phyloP scores from a whole-genome alignment of 345 rosid genomes.

The Salix suchowensis region DNA sequence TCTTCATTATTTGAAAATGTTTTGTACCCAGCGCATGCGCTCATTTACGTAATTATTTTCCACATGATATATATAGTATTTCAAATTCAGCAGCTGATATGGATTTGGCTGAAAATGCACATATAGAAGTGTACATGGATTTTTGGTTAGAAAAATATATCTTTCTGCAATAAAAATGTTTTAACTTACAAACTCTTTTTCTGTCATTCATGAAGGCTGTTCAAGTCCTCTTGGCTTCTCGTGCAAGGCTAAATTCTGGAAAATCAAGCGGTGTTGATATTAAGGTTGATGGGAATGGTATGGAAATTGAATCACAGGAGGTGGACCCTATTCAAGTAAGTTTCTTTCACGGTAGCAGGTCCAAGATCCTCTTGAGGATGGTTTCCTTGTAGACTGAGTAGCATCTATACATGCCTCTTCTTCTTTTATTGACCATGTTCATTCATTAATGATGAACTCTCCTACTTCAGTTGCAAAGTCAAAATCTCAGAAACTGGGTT shows the following conservation, averaged over 20 bases:
- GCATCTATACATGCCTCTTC: no score
- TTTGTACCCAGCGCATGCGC: background rate
- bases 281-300: constrained; percentile 27
- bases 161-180: background rate
- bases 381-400: no score
- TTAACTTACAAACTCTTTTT: background rate
- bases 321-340: constrained; percentile 75
- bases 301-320: constrained; percentile 27
- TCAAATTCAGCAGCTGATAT: background rate
- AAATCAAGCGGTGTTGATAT: constrained; percentile 25
- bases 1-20: background rate
- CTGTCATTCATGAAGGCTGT: constrained; percentile 57
- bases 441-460: no score
- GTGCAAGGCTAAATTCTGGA: constrained; percentile 45
- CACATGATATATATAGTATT: background rate
- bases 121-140: background rate
- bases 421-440: no score
- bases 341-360: constrained; percentile 9
- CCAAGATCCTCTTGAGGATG: no score
- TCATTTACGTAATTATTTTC: background rate
- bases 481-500: no score
- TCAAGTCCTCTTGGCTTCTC: constrained; percentile 59
- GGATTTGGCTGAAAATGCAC: background rate
- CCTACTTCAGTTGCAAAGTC: no score
- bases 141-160: no score